Percentiles rank a stretch among this genome's conserved stretches.
These are phyloP conservation scores for Globisporangium parvum DNA, from an alignment of 352 stramenopile genomes.

Conservation along the genomic window DNA sequence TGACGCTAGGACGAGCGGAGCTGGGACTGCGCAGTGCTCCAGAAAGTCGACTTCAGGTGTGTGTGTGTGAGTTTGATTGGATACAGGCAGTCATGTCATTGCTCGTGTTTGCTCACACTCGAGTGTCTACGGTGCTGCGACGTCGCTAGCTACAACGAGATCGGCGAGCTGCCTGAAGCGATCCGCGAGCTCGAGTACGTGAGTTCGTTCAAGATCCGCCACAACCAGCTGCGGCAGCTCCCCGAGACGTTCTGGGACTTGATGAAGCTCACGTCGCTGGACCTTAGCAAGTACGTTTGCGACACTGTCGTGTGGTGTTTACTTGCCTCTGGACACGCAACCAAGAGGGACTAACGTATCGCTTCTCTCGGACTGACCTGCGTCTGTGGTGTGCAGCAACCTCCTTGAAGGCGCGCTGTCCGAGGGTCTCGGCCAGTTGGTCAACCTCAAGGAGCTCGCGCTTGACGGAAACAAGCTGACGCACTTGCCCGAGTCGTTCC, in stretches of 20 bases:
- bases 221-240: slow-evolving; percentile 52
- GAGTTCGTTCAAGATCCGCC: slow-evolving; percentile 62
- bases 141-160: slow-evolving; percentile 64
- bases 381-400: slow-evolving; percentile 34
- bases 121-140: background rate
- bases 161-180: slow-evolving; percentile 38
- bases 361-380: slow-evolving; percentile 9
- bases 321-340: too few species aligned
- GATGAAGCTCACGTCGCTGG: slow-evolving; percentile 49
- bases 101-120: background rate
- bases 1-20: slow-evolving; percentile 46
- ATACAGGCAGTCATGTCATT: too few species aligned
- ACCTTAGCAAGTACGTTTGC: slow-evolving; percentile 72
- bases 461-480: slow-evolving; percentile 66
- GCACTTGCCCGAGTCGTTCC: slow-evolving; percentile 44
- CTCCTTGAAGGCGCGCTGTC: slow-evolving; percentile 40
- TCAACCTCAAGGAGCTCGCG: slow-evolving; percentile 53
- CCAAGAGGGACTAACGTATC: background rate
- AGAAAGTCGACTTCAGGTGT: slow-evolving; percentile 71
- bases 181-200: slow-evolving; percentile 46
- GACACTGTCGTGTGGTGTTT: background rate
- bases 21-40: slow-evolving; percentile 63
- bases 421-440: slow-evolving; percentile 36
- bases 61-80: background rate
- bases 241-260: slow-evolving; percentile 55